These are phyloP conservation scores for Xylaria sp. DNA, from an alignment of 2,329 filamentous ascomycete genomes.

Conservation along the genomic window DNA sequence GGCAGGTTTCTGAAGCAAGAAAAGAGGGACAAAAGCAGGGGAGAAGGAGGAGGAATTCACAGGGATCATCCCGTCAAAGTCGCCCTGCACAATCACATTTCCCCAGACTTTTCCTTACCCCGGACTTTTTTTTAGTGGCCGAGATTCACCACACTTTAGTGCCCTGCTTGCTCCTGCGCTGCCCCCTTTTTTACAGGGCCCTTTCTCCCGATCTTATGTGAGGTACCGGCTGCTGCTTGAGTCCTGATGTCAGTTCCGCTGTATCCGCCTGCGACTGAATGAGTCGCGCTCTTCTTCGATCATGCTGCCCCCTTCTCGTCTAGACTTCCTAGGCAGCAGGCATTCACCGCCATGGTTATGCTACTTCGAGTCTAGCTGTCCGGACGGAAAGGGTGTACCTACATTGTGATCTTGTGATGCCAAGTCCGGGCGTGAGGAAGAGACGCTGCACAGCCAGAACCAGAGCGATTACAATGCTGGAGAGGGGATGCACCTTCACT, in stretches of 20 bases:
- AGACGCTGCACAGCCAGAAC: neutral
- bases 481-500: neutral
- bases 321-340: neutral
- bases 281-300: neutral
- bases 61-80: neutral
- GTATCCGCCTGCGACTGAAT: neutral
- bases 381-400: neutral
- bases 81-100: neutral
- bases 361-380: neutral
- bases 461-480: neutral
- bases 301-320: too few species aligned
- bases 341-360: neutral
- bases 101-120: neutral
- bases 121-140: neutral
- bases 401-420: neutral
- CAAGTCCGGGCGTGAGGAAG: neutral
- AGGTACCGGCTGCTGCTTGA: too few species aligned
- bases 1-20: neutral
- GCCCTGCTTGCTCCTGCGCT: neutral
- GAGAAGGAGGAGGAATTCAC: neutral
- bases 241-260: neutral
- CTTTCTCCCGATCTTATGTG: too few species aligned
- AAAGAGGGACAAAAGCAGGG: neutral
- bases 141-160: neutral
- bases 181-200: too few species aligned